Base-by-base conservation (phyloP, 257 asterid species). In the Knoxia roxburghii region DNA sequence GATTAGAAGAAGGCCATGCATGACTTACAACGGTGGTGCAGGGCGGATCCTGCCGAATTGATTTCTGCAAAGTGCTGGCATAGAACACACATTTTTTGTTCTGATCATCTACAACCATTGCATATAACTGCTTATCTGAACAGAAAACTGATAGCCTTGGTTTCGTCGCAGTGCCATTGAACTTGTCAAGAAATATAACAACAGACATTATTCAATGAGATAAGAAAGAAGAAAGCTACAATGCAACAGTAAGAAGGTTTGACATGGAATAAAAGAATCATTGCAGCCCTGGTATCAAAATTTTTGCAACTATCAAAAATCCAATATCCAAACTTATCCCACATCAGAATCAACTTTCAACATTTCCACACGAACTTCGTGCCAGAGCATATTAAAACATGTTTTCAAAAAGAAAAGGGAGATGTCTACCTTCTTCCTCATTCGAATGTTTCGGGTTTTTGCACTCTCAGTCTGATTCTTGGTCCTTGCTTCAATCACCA, bases 141-240 rank as follows among this genome's bases (percentile, higher is more conserved):
- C 89, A 89, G 84, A 89, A 92, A 45, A 89, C 97, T 11, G 96
- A 92, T 46, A 87, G 96, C 87, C 97, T 87, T 46, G 95, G 97
- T 69, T 72, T 86, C 64, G 73, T 62, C 6, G 90, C 82, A 4
- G 87, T 89, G 54, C 97, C 97, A 48, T 92, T 85, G 24, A 80
- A 92, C 98, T 89, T 86, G 29, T n/a, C 62, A 51, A 33, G 39
- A 61, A 30, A 17, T 11, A 48, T 14, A 32, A 33, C 5, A 57
- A 26, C 7, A 50, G 2, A 53, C 14, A 24, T 12, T 6, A 32
- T 50, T 11, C 40, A 40, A 10, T 45, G 15, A 56, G 41, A 69
- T 37, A 6, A 23, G 35, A 32, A 57, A 15, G 10, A 18, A 43
- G 57, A 61, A 12, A 65, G 39, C 26, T 11, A 26, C 17, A 14